phyloP scores from a whole-genome alignment of 1,284 basidiomycete species.

The Pyrrhoderma noxium region DNA sequence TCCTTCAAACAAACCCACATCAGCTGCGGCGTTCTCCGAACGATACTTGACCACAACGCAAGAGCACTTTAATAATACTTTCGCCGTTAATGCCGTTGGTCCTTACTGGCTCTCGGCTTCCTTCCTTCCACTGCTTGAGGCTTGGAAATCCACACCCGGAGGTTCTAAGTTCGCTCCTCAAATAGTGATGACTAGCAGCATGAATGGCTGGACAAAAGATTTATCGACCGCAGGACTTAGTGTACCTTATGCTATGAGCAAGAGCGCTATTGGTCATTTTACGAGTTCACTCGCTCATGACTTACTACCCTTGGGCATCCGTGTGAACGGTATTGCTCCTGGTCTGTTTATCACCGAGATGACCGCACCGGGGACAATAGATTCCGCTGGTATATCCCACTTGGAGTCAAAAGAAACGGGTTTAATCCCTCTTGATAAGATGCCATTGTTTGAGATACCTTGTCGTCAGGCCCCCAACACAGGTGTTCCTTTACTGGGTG shows the following conservation, averaged over 20 bases:
- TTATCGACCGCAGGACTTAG: slow-evolving; percentile 33
- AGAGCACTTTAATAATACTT: slow-evolving; percentile 32
- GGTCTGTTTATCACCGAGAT: slow-evolving; percentile 32
- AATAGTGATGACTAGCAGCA: slow-evolving; percentile 45
- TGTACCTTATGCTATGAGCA: slow-evolving; percentile 44
- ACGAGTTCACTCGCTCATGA: slow-evolving; percentile 44
- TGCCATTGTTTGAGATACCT: slow-evolving; percentile 30
- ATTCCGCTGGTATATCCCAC: slow-evolving; percentile 30
- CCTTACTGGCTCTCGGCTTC: slow-evolving; percentile 47
- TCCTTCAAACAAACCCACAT: slow-evolving; percentile 26
- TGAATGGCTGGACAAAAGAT: slow-evolving; percentile 52
- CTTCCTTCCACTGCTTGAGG: slow-evolving; percentile 43
- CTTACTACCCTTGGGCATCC: slow-evolving; percentile 42
- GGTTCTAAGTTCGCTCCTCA: slow-evolving; percentile 39
- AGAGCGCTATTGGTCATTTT: slow-evolving; percentile 43
- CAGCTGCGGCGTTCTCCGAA: slow-evolving; percentile 32
- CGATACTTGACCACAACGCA: slow-evolving; percentile 35
- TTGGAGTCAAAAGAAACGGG: slow-evolving; percentile 11
- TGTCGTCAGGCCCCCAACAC: slow-evolving; percentile 22
- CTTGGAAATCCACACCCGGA: slow-evolving; percentile 32
- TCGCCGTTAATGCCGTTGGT: slow-evolving; percentile 39
- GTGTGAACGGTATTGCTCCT: slow-evolving; percentile 51
- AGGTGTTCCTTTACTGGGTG: slow-evolving; percentile 23
- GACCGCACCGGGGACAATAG: slow-evolving; percentile 28
- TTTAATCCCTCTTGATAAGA: slow-evolving; percentile 18